Evolutionary conservation across 345 rosid species (phyloP), one percentile per base, ranked within the genome.

Genomic region (Microcos paniculata): DNA sequence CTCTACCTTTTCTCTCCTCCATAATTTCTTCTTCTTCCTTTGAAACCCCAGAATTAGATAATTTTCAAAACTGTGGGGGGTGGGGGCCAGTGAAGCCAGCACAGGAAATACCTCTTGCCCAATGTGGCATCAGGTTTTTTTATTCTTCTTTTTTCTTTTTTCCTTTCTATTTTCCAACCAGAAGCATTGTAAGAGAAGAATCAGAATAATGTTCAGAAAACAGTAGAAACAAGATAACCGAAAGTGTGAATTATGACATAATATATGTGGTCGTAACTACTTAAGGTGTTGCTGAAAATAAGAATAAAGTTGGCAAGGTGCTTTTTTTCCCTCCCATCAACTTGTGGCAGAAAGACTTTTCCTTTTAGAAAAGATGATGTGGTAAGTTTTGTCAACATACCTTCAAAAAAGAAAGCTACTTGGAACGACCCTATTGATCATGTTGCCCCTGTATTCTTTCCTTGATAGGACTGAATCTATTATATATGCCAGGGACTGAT

Each of bases 291-390:
- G 75, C 62, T 65, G 23, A 65, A 76, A 76, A 55, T 23, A 58
- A 66, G 86, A 85, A 87, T 85, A 84, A 83, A 83, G 84, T 49
- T 65, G 21, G 48, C 51, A 64, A 59, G 52, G 35, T 72, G 71
- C 80, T 84, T 75, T 35, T 46, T 49, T 75, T 79, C 10, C 11
- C 31, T 3, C 42, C 31, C 30, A 53, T 66, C 87, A 84, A 86
- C 70, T 84, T 83, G 89, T n/a, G n/a, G n/a, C 73, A 42, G 74
- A 80, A 80, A 73, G 79, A 67, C 61, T 51, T 31, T 35, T 76
- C 33, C 75, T 74, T 71, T 76, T 59, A 9, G 46, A 77, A 81
- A 83, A 52, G 72, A 24, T 28, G 80, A 24, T 21, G 72, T 77
- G 80, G 73, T 66, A 43, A 23, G 45, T 72, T 84, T 82, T 85